phyloP scores from a whole-genome alignment of 768 basidiomycete genomes.

The Xerocomellus intermedius region DNA sequence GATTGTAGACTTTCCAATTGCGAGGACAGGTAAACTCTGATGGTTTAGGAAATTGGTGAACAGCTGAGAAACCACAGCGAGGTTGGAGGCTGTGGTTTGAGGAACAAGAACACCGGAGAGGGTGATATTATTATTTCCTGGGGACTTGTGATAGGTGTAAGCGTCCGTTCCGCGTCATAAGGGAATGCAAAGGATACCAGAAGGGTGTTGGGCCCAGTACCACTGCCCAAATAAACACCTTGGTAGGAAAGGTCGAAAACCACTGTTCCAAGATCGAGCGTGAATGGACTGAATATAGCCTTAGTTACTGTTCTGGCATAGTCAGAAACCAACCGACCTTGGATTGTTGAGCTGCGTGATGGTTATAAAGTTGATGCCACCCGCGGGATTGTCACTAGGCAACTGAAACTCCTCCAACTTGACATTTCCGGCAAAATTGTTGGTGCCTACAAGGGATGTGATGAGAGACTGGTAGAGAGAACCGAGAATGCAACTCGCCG shows the following conservation, averaged over 20 bases:
- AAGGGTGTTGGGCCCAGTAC: slow-evolving; percentile 48
- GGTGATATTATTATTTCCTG: slow-evolving; percentile 56
- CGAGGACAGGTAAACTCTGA: slow-evolving; percentile 54
- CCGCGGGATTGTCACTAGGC: slow-evolving; percentile 62
- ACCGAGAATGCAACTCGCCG: slow-evolving; percentile 35
- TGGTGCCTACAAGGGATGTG: slow-evolving; percentile 42
- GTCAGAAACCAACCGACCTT: slow-evolving; percentile 38
- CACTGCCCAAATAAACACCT: slow-evolving; percentile 53
- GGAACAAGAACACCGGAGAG: slow-evolving; percentile 56
- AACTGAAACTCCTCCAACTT: slow-evolving; percentile 56
- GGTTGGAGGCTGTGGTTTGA: slow-evolving; percentile 45
- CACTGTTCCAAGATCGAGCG: slow-evolving; percentile 66
- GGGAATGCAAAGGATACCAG: slow-evolving; percentile 40
- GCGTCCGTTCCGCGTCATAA: neutral
- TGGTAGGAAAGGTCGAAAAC: slow-evolving; percentile 61
- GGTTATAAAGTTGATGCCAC: slow-evolving; percentile 66
- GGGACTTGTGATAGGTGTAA: slow-evolving; percentile 35
- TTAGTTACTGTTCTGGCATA: neutral
- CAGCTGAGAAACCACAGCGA: slow-evolving; percentile 54
- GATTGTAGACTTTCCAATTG: slow-evolving; percentile 55
- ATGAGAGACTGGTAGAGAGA: neutral
- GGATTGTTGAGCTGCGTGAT: slow-evolving; percentile 55
- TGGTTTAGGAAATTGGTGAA: slow-evolving; percentile 75
- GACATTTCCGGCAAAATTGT: slow-evolving; percentile 60
- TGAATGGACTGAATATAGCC: slow-evolving; percentile 50